Percentiles rank a stretch among this genome's conserved stretches.
These are phyloP conservation scores for Neonectria ditissima DNA, from an alignment of 2,329 filamentous ascomycete genomes.

Conservation along the genomic window DNA sequence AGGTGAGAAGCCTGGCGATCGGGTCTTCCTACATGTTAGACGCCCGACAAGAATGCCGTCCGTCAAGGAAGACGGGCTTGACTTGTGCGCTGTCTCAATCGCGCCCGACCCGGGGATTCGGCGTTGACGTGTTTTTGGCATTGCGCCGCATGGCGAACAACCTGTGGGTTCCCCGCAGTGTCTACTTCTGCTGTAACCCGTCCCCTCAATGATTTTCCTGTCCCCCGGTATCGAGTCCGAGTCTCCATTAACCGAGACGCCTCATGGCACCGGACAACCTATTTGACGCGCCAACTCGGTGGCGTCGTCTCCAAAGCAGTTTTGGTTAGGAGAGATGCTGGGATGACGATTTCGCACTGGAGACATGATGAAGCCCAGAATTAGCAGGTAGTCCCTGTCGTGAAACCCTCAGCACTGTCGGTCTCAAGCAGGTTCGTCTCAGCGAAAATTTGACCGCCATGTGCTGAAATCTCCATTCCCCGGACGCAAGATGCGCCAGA, in stretches of 20 bases:
- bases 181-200: neutral
- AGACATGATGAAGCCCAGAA: neutral
- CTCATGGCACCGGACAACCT: slow-evolving; percentile 1
- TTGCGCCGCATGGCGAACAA: neutral
- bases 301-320: slow-evolving; percentile 3
- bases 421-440: neutral
- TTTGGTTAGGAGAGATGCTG: neutral
- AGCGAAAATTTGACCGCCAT: slow-evolving; percentile 9
- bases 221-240: neutral
- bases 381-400: neutral
- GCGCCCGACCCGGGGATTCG: neutral
- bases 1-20: slow-evolving; percentile 19
- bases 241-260: neutral
- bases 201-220: neutral
- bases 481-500: slow-evolving; percentile 19
- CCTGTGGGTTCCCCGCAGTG: slow-evolving; percentile 12
- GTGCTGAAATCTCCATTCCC: slow-evolving; percentile 18
- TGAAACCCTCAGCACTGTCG: neutral
- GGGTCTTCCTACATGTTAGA: slow-evolving; percentile 9
- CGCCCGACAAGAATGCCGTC: slow-evolving; percentile 6
- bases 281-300: slow-evolving; percentile 4
- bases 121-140: slow-evolving; percentile 1
- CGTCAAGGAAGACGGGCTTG: slow-evolving; percentile 3
- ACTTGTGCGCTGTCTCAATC: slow-evolving; percentile 1
- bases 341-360: neutral